Evolutionary conservation across 805 yeast species (phyloP), one percentile per base, ranked within the genome.

Genomic region (Sugiyamaella qingdaonensis): DNA sequence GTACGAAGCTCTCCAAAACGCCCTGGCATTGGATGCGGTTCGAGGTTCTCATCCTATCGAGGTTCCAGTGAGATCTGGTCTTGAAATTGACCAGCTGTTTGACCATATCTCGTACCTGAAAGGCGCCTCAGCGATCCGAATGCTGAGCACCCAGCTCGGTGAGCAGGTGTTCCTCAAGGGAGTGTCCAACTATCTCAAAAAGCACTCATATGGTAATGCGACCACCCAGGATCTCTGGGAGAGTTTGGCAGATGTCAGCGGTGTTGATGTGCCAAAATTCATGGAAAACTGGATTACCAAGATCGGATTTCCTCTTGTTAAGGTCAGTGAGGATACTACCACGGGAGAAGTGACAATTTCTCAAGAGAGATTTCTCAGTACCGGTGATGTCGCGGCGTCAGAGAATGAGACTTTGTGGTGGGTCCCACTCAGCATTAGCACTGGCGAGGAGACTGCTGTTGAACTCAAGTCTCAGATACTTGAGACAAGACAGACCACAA

Each of bases 41-140:
- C 81, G 95, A 68, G 82, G 89, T 3, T 86, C 94, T 27, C 95
- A 87, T 68, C 94, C 95, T 42, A 83, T 87, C 59, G 91, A 87
- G 69, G 92, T 87, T 36, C 90, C 92, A 14, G 88, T 88, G 29
- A 79, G 81, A 66, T 78, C 78, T 58, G 91, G 90, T 19, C 86
- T 81, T 62, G 91, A 87, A 66, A 85, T 87, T 61, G 85, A 85
- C 68, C 94, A 87, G 74, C 85, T 87, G 59, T 87, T 87, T 66
- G 95, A 87, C 68, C 88, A 90, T 43, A 87, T 87, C 61, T 86
- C 94, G 9, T 87, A 87, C 68, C 75, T 86, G 34, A 87, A 87
- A 70, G 95, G 95, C 61, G 84, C 92, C 16, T 82, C 89, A 4
- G 74, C 85, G 55, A 78, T 86, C 68, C 81, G 87, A 68, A 87